Conservation (phyloP, 306 rosid genomes). For the Trifolium repens region DNA sequence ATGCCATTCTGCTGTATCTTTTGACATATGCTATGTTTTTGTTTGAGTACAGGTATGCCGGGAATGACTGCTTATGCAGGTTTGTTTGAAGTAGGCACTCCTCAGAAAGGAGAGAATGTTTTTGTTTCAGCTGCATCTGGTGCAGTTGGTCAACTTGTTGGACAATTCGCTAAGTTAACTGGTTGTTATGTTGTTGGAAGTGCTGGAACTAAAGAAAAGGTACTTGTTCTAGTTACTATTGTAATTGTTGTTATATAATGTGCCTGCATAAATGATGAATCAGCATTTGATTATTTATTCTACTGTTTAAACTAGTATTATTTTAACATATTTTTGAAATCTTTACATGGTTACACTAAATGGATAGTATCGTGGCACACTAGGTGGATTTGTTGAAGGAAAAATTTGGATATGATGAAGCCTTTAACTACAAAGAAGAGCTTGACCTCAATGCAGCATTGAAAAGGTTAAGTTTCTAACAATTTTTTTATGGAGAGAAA, state of each 20-base stretch:
- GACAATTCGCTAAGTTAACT: constrained; percentile 40
- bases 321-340: neutral
- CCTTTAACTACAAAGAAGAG: constrained; percentile 49
- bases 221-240: neutral
- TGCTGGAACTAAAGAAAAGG: constrained; percentile 57
- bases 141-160: constrained; percentile 53
- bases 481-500: neutral
- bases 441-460: constrained; percentile 36
- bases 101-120: constrained; percentile 52
- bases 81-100: constrained; percentile 45
- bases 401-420: constrained; percentile 45
- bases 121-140: constrained; percentile 50
- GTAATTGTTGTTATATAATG: neutral
- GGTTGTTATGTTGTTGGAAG: constrained; percentile 56
- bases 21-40: neutral
- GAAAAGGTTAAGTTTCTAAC: constrained; percentile 30
- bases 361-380: neutral
- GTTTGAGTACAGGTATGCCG: constrained; percentile 50
- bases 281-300: neutral
- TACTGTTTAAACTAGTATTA: neutral
- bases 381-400: constrained; percentile 44
- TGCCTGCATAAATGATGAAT: neutral
- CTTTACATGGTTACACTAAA: neutral
- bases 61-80: constrained; percentile 52
- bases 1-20: neutral